A percentile compares a stretch with the other conserved stretches of the same genome.
These are phyloP conservation scores for Elaeis oleifera DNA, from an alignment of 202 grass and related monocot species.

Conservation along the genomic window DNA sequence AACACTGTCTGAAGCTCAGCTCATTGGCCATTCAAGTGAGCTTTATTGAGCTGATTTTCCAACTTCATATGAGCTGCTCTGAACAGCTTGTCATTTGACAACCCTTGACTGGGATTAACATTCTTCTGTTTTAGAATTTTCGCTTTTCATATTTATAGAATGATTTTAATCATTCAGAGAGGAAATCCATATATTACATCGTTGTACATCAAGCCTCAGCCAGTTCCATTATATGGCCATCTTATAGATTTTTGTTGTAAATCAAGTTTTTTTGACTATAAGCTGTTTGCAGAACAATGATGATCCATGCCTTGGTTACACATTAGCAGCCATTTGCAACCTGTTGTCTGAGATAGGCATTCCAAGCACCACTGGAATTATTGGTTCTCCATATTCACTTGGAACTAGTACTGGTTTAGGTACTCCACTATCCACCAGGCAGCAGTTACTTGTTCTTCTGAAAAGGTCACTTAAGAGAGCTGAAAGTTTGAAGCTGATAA, in stretches of 20 bases:
- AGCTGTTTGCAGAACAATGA: conserved; percentile 76
- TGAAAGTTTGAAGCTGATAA: conserved; percentile 74
- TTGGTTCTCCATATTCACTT: conserved; percentile 65
- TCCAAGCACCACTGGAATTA: conserved; percentile 58
- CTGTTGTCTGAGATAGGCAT: conserved; percentile 80
- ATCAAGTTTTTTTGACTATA: conserved; percentile 26
- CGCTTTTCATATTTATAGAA: too few relatives aligned
- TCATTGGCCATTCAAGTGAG: too few relatives aligned
- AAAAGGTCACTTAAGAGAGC: conserved; percentile 84
- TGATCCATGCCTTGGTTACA: conserved; percentile 86
- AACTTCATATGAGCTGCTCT: too few relatives aligned
- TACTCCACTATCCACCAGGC: conserved; percentile 67
- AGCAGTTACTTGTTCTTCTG: conserved; percentile 89
- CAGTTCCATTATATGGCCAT: background rate
- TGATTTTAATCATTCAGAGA: too few relatives aligned
- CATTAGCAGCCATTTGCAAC: conserved; percentile 83
- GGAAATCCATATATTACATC: too few relatives aligned
- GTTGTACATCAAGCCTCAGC: too few relatives aligned
- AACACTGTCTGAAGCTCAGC: too few relatives aligned
- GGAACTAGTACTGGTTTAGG: conserved; percentile 73
- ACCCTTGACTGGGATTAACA: too few relatives aligned
- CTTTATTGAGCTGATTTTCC: too few relatives aligned
- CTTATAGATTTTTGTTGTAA: conserved; percentile 1
- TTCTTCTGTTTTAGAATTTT: too few relatives aligned
- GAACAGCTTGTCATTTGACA: too few relatives aligned